Evolutionary conservation across 192 early-diverging fungal genomes (phyloP), one percentile per base, ranked within the genome.

Genomic region (Coemansia nantahalensis): DNA sequence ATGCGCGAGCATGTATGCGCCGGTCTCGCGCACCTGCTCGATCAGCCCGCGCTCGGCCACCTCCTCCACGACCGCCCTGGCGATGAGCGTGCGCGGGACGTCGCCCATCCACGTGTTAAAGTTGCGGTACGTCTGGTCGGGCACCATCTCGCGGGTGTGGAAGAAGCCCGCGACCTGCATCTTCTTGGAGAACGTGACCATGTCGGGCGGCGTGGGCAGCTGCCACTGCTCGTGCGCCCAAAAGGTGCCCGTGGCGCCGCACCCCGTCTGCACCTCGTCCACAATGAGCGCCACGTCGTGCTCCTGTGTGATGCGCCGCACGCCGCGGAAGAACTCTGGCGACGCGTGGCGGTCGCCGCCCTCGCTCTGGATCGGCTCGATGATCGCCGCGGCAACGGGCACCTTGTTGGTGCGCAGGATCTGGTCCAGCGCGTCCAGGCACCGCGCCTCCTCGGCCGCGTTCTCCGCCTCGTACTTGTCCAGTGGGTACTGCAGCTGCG

Each of bases 31-130:
- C 13, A 79, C 79, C 47, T 83, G 80, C 44, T 68, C 48, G 10
- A 83, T 47, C 21, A 89, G 59, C 19, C 78, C 51, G 15, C 82
- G 71, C n/a, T 58, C 58, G 28, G 77, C 35, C 17, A 89, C 76
- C 51, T 85, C 84, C n/a, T 72, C 37, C 6, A 87, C 54, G 33
- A 89, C 83, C 6, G 80, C 79, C 28, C 71, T 74, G 17, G 85
- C 79, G 38, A 86, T 67, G 24, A 86, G 43, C 2, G 84, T 82
- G 18, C 87, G 76, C 15, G 85, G 73, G 1, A 82, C 83, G 54
- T 89, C 87, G 12, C 87, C 87, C 74, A 89, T 56, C 87, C 87
- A 89, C 10, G 87, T 89, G 55, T 89, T 89, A 36, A 86, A 89
- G 52, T 84, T 78, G 55, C 87, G 80, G 53, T 79, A 82, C 23